phyloP scores from a whole-genome alignment of 1,284 basidiomycete species.

The Boletus mariae region DNA sequence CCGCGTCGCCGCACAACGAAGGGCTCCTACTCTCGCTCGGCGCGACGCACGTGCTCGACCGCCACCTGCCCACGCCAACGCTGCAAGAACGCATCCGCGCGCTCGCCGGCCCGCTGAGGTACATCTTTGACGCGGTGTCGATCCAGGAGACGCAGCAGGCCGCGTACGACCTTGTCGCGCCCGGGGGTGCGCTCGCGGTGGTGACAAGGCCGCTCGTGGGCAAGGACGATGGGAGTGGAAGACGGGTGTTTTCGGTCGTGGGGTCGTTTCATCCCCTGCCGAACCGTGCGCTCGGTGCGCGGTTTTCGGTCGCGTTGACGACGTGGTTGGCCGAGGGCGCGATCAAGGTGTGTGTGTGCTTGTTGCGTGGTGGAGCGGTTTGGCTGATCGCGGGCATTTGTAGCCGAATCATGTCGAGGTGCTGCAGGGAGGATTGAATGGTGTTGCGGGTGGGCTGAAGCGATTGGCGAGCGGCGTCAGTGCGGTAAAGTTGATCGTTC shows the following conservation, averaged over 20 bases:
- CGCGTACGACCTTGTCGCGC: constrained; percentile 15
- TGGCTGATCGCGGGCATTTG: background rate
- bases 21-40: constrained; percentile 38
- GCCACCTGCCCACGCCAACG: constrained; percentile 12
- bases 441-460: constrained; percentile 11
- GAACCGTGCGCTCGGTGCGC: constrained; percentile 13
- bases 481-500: constrained; percentile 18
- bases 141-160: constrained; percentile 14
- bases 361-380: background rate
- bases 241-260: constrained; percentile 6
- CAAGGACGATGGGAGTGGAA: background rate
- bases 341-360: constrained; percentile 18
- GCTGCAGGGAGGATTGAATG: constrained; percentile 15
- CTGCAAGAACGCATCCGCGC: constrained; percentile 5
- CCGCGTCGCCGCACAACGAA: constrained; percentile 37
- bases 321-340: constrained; percentile 20
- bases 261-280: constrained; percentile 9
- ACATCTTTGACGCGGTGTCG: constrained; percentile 22
- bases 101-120: constrained; percentile 2
- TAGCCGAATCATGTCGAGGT: constrained; percentile 22
- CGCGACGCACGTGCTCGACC: constrained; percentile 40
- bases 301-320: constrained; percentile 13
- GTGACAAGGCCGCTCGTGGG: constrained; percentile 2
- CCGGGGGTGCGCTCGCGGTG: constrained; percentile 13
- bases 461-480: constrained; percentile 11